Evolutionary conservation across 2,329 filamentous ascomycete genomes (phyloP), one percentile per base, ranked within the genome.

Genomic region (Lachnellula arida): DNA sequence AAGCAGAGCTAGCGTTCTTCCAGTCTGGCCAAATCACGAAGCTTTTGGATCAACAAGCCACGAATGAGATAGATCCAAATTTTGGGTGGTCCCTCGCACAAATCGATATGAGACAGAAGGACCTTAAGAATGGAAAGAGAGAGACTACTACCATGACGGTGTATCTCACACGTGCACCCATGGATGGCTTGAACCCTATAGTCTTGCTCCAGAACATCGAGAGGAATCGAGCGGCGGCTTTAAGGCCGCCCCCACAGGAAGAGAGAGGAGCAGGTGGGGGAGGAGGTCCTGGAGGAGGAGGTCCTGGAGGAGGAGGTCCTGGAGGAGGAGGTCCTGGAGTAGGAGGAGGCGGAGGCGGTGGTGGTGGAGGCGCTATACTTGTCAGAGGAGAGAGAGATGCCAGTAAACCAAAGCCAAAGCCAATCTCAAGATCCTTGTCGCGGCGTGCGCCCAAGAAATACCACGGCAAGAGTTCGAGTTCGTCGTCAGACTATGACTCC

Each of bases 51-150:
- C 55, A 59, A 3, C 58, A 68, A 32, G 63, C 51, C 23, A 60
- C 42, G 2, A 57, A 51, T 25, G 65, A 70, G 44, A 5, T 3
- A 2, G 63, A 69, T 40, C 47, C 34, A 2, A 51, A 60, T 43
- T 70, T 68, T 56, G 57, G 62, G 43, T 71, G 65, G 65, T 62
- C 64, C 2, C 57, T 70, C 25, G 62, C 58, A 5, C 67, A 70
- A 50, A 51, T 70, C 15, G 63, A 65, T 14, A 59, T 54, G 32
- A 57, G 55, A 48, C 40, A 56, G 32, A 61, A 49, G 37, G 40
- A 50, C 6, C 32, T 56, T 34, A 55, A 35, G 1, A 50, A 51
- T 17, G 57, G 34, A 46, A 60, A 55, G 52, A 57, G 25, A 40
- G 59, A 59, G 42, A 69, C 67, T 0, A 51, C 56, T 7, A 57